A percentile compares a stretch with the other conserved stretches of the same genome.
These are phyloP conservation scores for Pseudopyrenochaeta lycopersici DNA, from an alignment of 2,329 filamentous ascomycete species.

Conservation along the genomic window DNA sequence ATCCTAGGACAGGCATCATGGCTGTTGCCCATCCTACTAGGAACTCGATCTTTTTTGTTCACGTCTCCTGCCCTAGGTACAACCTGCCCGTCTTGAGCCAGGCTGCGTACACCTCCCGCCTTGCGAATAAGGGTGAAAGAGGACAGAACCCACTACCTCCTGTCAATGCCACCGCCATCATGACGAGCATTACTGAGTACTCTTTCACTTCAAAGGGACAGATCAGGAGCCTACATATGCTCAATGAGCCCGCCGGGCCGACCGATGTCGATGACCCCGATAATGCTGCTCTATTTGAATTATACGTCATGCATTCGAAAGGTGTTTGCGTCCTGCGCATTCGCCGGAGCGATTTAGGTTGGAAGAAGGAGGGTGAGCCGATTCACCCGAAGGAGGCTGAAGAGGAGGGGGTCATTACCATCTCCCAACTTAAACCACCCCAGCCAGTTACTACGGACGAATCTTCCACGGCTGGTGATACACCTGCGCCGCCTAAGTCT, in stretches of 20 bases:
- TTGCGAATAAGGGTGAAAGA: constrained; percentile 63
- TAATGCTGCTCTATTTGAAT: constrained; percentile 84
- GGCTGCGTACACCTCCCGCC: constrained; percentile 82
- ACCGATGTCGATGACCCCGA: constrained; percentile 66
- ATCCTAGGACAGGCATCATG: constrained; percentile 90
- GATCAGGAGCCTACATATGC: constrained; percentile 88
- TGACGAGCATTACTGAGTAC: constrained; percentile 95
- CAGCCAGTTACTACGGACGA: constrained; percentile 40
- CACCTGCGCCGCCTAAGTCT: constrained; percentile 40
- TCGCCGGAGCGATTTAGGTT: constrained; percentile 89
- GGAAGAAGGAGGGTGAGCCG: constrained; percentile 90
- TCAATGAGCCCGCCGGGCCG: constrained; percentile 72
- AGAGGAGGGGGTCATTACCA: constrained; percentile 75
- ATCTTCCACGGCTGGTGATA: constrained; percentile 51
- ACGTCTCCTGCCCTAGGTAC: constrained; percentile 94
- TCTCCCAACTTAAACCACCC: constrained; percentile 69
- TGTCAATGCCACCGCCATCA: constrained; percentile 94
- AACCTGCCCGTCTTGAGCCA: constrained; percentile 82
- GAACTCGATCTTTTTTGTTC: constrained; percentile 97
- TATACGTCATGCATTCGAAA: constrained; percentile 97
- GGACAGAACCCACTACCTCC: constrained; percentile 72
- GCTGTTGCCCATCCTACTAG: constrained; percentile 94
- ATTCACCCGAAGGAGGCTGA: constrained; percentile 80
- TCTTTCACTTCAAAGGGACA: constrained; percentile 87
- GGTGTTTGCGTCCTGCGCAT: constrained; percentile 91